Evolutionary conservation across 2,329 filamentous ascomycete species (phyloP).

Genomic region (Septoria petroselini): DNA sequence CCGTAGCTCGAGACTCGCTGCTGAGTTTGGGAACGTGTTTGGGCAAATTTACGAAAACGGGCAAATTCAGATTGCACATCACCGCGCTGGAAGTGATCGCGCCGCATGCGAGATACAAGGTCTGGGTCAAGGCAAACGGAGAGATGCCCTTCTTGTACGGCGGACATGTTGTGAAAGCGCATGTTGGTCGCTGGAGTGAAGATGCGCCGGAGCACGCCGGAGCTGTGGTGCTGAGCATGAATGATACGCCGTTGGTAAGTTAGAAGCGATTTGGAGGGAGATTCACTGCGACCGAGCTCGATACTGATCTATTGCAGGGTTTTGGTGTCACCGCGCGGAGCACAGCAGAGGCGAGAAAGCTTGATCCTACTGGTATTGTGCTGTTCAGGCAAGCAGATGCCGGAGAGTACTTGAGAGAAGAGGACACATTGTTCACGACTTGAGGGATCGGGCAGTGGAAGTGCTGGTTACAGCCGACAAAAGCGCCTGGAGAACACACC

Average conservation of each 20-base stretch:
- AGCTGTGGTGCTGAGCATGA: conserved; percentile 85
- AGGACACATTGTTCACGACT: conserved; percentile 62
- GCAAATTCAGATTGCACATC: conserved; percentile 92
- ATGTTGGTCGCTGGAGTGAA: conserved; percentile 80
- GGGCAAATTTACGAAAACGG: conserved; percentile 93
- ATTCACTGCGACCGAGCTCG: no score
- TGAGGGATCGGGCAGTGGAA: conserved; percentile 21
- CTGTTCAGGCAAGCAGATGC: conserved; percentile 91
- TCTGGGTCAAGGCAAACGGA: conserved; percentile 94
- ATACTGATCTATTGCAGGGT: conserved; percentile 54
- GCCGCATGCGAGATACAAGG: conserved; percentile 89
- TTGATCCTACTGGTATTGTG: conserved; percentile 87
- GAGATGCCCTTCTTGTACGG: conserved; percentile 98
- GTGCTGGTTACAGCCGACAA: neutral
- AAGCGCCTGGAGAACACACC: no score
- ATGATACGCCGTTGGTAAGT: conserved; percentile 72
- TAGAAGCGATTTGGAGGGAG: conserved; percentile 12
- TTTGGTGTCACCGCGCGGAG: conserved; percentile 90
- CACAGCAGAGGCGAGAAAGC: conserved; percentile 73
- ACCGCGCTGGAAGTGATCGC: conserved; percentile 87
- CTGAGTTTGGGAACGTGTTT: conserved; percentile 87
- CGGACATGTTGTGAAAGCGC: conserved; percentile 79
- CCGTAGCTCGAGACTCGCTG: conserved; percentile 74
- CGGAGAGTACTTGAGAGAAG: conserved; percentile 89
- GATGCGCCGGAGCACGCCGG: conserved; percentile 93